A percentile compares a stretch with the other conserved stretches of the same genome.
Evolutionary conservation across 2,329 filamentous ascomycete species (phyloP).

Genomic region (Venturia asperata): DNA sequence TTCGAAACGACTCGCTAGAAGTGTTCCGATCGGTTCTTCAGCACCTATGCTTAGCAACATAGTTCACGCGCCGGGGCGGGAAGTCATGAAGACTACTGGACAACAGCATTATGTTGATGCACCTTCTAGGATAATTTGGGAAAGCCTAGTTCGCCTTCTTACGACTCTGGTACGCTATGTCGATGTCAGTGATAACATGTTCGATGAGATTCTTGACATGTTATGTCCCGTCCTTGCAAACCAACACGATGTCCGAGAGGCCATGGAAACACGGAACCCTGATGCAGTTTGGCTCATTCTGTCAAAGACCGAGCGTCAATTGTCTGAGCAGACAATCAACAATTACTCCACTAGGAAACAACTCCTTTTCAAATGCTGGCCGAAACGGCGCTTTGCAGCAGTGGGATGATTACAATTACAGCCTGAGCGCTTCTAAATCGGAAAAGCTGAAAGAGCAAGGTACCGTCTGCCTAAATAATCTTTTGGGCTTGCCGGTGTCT

Average conservation of each 20-base stretch:
- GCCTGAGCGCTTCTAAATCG: conserved; percentile 9
- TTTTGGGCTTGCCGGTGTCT: background rate
- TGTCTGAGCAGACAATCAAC: background rate
- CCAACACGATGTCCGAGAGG: conserved; percentile 45
- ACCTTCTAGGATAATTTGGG: conserved; percentile 14
- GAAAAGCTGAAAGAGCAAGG: background rate
- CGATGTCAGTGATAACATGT: conserved; percentile 57
- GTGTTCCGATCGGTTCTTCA: conserved; percentile 1
- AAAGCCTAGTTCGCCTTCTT: conserved; percentile 39
- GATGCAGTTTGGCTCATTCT: conserved; percentile 71
- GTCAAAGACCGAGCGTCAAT: conserved; percentile 16
- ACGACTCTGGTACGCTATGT: conserved; percentile 56
- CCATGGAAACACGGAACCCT: conserved; percentile 57
- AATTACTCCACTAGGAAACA: background rate
- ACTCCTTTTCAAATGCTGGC: conserved; percentile 5
- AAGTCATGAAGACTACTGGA: background rate
- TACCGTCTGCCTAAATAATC: background rate
- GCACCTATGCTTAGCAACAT: background rate
- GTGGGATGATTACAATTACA: background rate
- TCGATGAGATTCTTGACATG: conserved; percentile 63
- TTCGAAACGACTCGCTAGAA: background rate
- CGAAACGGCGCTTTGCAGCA: conserved; percentile 5
- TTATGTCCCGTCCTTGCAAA: conserved; percentile 38
- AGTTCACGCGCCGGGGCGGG: background rate
- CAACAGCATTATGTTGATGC: conserved; percentile 14